Percentiles rank a stretch among this genome's conserved stretches.
phyloP scores from a whole-genome alignment of 805 yeast species.

The Cyberlindnera suaveolens region DNA sequence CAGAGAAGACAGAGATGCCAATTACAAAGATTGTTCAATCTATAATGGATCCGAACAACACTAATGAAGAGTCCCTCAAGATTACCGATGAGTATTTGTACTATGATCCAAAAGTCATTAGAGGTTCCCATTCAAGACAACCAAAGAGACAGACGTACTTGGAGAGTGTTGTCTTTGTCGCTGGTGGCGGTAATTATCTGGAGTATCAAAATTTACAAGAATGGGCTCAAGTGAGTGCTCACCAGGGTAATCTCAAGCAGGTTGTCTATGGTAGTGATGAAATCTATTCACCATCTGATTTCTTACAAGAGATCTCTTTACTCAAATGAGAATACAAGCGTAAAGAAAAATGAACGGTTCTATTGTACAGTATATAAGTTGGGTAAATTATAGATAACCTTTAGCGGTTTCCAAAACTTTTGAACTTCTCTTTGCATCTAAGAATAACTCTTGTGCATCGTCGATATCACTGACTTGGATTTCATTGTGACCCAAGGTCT shows the following conservation, averaged over 20 bases:
- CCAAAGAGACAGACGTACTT: conserved; percentile 79
- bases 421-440: conserved; percentile 82
- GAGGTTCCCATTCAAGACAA: conserved; percentile 86
- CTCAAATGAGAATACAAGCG: conserved; percentile 33
- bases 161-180: conserved; percentile 83
- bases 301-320: conserved; percentile 57
- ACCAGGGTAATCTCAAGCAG: conserved; percentile 37
- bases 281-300: conserved; percentile 62
- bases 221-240: conserved; percentile 49
- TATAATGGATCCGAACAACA: conserved; percentile 73
- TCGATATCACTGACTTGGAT: conserved; percentile 67
- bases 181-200: conserved; percentile 94
- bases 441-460: conserved; percentile 74
- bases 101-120: conserved; percentile 77
- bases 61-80: conserved; percentile 56
- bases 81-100: conserved; percentile 85
- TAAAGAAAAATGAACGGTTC: neutral
- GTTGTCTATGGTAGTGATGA: conserved; percentile 87
- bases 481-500: conserved; percentile 64
- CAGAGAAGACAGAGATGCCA: conserved; percentile 84
- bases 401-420: conserved; percentile 43
- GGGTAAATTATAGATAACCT: conserved; percentile 26
- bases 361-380: neutral
- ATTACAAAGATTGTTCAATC: conserved; percentile 88
- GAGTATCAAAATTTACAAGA: conserved; percentile 94